Evolutionary conservation across 805 yeast species (phyloP), one percentile per base, ranked within the genome.

Genomic region (Debaryomyces prosopidis): DNA sequence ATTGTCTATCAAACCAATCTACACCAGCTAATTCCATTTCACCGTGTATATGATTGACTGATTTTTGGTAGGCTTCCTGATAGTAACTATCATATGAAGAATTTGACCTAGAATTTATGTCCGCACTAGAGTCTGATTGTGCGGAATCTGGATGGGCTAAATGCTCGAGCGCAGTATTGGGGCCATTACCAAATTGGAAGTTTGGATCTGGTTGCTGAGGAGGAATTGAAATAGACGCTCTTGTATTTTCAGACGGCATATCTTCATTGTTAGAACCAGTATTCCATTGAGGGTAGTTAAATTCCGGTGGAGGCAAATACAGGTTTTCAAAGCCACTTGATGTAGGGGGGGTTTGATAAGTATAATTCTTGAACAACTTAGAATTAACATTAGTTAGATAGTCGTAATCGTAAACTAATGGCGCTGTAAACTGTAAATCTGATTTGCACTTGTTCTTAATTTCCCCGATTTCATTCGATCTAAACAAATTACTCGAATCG

Each of bases 11-110:
- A 43, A 45, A 50, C 66, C 72, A 66, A 46, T 70, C 76, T 17
- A 73, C 47, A 5, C 77, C 77, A 7, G 66, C 56, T 27, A 73
- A 55, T 46, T 70, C 72, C 73, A 72, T 69, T 51, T 73, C 77
- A 9, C 77, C 77, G 42, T 68, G 62, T 14, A 67, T 58, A 45
- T 68, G 72, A 45, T 65, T 68, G 18, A 56, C 57, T 1, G 68
- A 46, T 42, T 58, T 67, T 49, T 60, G 63, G 52, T 62, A 66
- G 41, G 60, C 53, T 40, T 63, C 66, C n/a, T 59, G 58, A 39
- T 52, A 57, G 16, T 46, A 51, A 20, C 35, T 45, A 23, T 33
- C 36, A 18, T 39, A 40, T 30, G 34, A 28, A 11, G 41, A 38
- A 20, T 27, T 38, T 5, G 39, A 36, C 12, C 17, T 4, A n/a